Base-by-base conservation (phyloP, 2,329 filamentous ascomycete species). In the Spiromastix sp. region DNA sequence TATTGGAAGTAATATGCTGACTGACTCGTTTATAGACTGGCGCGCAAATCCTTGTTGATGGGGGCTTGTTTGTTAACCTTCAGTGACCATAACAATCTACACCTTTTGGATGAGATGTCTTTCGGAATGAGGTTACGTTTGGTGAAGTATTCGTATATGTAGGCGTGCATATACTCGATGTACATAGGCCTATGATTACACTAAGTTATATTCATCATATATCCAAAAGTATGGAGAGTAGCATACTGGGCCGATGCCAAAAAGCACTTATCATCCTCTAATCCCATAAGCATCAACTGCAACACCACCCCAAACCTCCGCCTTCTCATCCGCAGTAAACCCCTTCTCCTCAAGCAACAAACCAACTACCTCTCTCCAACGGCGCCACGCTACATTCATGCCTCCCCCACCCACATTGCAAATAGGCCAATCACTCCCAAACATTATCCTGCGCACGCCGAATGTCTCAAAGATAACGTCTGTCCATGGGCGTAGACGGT, bases 391-490 rank as follows among this genome's bases (percentile, higher is more conserved):
- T 15, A 66, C 59, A 31, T 70, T 63, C 27, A 67, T 67, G 1
- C 58, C 60, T 0, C 70, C 70, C 2, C 71, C 72, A 1, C 74
- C 73, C 21, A 85, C 63, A 42, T 85, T 87, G 61, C 85, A 93
- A 1, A 95, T 80, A 2, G 89, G 87, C 89, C 89, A 96, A 58
- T 95, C 86, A 44, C 81, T 87, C 16, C 81, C 87, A 58, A 91
- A 95, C 79, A 96, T 86, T 53, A 91, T 71, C 43, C 85, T 71
- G 15, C 66, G 54, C 0, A 81, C 63, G 2, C 81, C 78, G 15
- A 51, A 94, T 95, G 1, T 72, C 18, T 77, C 71, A 34, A 93
- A 72, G 1, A 87, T 63, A 34, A 80, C 73, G 41, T 77, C 72
- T 2, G 85, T 71, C 79, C 84, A 93, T 16, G 79, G 78, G 39